Evolutionary conservation across 345 rosid genomes (phyloP).

Genomic region (Brassica nigra): DNA sequence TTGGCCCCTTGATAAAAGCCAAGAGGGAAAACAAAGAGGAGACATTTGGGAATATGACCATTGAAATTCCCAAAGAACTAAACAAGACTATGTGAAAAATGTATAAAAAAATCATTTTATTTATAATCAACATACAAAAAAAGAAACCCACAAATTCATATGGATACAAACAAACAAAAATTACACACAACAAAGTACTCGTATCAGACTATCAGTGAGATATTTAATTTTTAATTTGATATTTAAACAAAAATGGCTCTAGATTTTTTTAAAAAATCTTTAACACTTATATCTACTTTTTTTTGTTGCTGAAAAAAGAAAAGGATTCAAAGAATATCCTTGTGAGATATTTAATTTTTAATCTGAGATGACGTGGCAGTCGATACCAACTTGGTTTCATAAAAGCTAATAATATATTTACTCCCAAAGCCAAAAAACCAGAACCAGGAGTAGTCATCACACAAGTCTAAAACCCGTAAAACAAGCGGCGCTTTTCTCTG

Average conservation of each 20-base stretch:
- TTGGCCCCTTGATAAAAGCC: conserved; percentile 21
- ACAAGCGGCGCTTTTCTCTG: not conserved
- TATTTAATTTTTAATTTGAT: no score
- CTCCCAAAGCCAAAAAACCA: not conserved
- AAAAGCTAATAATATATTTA: not conserved
- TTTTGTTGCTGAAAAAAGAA: no score
- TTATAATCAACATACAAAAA: not conserved
- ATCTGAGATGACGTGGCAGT: not conserved
- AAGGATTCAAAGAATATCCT: not conserved
- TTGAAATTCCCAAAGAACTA: conserved; percentile 36
- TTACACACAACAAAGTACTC: not conserved
- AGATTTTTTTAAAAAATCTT: no score
- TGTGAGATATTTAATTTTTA: not conserved
- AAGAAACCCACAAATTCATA: not conserved
- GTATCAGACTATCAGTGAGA: no score
- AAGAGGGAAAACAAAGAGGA: conserved; percentile 30
- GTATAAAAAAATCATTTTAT: not conserved
- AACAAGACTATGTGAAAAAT: not conserved
- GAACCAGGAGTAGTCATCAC: not conserved
- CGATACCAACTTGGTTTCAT: not conserved
- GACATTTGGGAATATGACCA: conserved; percentile 29
- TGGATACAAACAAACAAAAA: conserved; percentile 15
- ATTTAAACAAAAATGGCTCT: no score
- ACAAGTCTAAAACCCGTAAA: not conserved
- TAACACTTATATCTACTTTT: no score